Evolutionary conservation across 768 basidiomycete species (phyloP).

Genomic region (Lactifluus echinatus): DNA sequence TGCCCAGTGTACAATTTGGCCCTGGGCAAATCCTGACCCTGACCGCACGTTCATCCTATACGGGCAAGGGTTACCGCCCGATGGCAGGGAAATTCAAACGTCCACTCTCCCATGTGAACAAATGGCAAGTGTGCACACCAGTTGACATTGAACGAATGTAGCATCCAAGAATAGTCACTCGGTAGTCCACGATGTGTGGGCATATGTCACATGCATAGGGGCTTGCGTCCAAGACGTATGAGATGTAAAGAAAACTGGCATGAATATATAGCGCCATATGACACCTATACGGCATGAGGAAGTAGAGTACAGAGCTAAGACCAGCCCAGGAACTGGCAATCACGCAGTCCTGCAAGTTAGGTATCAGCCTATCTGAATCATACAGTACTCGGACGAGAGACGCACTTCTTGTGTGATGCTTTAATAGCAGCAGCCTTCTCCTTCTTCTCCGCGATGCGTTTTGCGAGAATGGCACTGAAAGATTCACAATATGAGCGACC

Average conservation of each 20-base stretch:
- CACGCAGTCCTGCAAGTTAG: conserved; percentile 13
- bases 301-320: conserved; percentile 7
- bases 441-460: conserved; percentile 92
- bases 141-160: neutral
- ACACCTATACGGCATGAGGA: conserved; percentile 7
- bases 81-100: neutral
- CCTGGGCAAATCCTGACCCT: neutral
- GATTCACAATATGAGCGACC: neutral
- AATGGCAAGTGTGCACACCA: neutral
- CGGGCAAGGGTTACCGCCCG: neutral
- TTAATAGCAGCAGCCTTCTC: conserved; percentile 82
- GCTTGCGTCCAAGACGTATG: conserved; percentile 7
- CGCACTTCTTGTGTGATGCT: conserved; percentile 69
- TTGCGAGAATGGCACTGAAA: conserved; percentile 59
- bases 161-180: neutral
- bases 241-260: conserved; percentile 11
- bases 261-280: conserved; percentile 13
- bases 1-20: too few relatives aligned
- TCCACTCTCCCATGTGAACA: neutral
- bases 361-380: neutral
- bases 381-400: neutral
- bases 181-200: neutral
- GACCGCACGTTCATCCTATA: too few relatives aligned
- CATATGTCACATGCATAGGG: conserved; percentile 2
- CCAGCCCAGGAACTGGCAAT: neutral